These are phyloP conservation scores for Xylariaceae sp. DNA, from an alignment of 2,329 filamentous ascomycete genomes.

Conservation along the genomic window DNA sequence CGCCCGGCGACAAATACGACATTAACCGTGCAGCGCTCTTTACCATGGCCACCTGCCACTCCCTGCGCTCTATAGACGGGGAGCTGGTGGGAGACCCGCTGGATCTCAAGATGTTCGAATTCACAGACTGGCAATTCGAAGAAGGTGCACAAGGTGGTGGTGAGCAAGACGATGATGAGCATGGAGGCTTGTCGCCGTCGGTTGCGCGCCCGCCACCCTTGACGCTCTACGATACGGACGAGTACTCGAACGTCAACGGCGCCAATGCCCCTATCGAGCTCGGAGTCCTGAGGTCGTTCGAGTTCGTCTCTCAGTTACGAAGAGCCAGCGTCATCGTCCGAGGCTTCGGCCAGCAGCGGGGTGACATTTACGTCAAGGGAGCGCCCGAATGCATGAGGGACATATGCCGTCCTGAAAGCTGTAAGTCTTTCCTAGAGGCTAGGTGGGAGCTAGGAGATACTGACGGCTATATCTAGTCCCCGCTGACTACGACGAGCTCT, in stretches of 20 bases:
- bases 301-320: conserved; percentile 89
- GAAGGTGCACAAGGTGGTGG: conserved; percentile 69
- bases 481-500: conserved; percentile 78
- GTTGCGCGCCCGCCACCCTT: conserved; percentile 73
- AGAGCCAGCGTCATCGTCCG: conserved; percentile 90
- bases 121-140: conserved; percentile 87
- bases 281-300: conserved; percentile 84
- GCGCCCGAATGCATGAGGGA: conserved; percentile 95
- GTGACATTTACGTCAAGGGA: conserved; percentile 89
- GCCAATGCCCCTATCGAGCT: conserved; percentile 62
- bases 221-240: conserved; percentile 43
- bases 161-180: conserved; percentile 67
- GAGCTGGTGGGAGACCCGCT: conserved; percentile 90
- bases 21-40: conserved; percentile 62
- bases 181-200: conserved; percentile 73
- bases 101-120: conserved; percentile 98
- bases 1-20: conserved; percentile 30
- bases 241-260: conserved; percentile 24
- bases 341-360: conserved; percentile 77
- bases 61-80: conserved; percentile 76
- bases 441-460: too few species aligned
- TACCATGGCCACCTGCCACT: conserved; percentile 97
- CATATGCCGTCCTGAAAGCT: conserved; percentile 78
- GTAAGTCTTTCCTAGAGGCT: conserved; percentile 54
- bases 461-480: conserved; percentile 60